A percentile compares a stretch with the other conserved stretches of the same genome.
Evolutionary conservation across 2,329 filamentous ascomycete genomes (phyloP).

Genomic region (Cladorrhinum sp.): DNA sequence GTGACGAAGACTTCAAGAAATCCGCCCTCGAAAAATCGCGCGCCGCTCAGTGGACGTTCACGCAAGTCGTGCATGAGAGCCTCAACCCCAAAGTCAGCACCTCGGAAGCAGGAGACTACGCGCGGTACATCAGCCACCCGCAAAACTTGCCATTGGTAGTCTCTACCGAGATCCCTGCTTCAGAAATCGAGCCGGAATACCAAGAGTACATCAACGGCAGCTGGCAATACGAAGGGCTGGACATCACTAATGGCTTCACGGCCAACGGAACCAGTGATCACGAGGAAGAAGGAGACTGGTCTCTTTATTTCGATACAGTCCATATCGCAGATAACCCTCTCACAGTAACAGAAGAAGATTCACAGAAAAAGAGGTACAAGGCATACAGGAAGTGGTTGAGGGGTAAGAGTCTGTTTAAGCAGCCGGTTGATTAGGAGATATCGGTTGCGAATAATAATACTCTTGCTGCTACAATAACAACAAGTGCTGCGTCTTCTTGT

Average conservation of each 20-base stretch:
- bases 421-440: constrained; percentile 55
- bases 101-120: constrained; percentile 80
- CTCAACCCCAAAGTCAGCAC: constrained; percentile 78
- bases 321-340: constrained; percentile 77
- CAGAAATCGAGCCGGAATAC: constrained; percentile 63
- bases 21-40: constrained; percentile 71
- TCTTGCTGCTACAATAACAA: too few relatives aligned
- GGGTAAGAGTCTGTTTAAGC: constrained; percentile 94
- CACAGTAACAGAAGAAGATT: constrained; percentile 83
- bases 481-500: not conserved
- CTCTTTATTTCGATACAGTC: constrained; percentile 74
- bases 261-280: constrained; percentile 29
- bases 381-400: constrained; percentile 92
- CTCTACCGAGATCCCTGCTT: constrained; percentile 59
- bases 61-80: constrained; percentile 79
- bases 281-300: constrained; percentile 62
- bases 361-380: constrained; percentile 91
- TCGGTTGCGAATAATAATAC: not conserved
- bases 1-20: constrained; percentile 44
- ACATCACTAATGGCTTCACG: not conserved
- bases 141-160: constrained; percentile 82
- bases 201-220: constrained; percentile 74
- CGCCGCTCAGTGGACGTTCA: constrained; percentile 83
- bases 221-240: constrained; percentile 57
- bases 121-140: constrained; percentile 83